Conservation (phyloP, 2,329 filamentous ascomycete species). For the Alternaria angustiovoidea region DNA sequence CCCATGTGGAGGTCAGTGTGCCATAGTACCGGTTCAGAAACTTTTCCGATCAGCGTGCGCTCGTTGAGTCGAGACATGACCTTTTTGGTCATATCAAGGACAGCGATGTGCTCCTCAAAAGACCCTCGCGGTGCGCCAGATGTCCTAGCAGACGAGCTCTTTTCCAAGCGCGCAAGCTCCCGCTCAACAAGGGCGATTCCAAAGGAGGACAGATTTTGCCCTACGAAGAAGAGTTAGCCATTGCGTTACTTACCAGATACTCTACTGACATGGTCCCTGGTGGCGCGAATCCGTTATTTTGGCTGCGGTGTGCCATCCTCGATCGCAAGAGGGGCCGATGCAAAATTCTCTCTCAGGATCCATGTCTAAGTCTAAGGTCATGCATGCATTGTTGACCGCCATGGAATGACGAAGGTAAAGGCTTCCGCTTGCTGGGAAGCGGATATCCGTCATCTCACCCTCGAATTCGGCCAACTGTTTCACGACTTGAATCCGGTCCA, state of each 20-base stretch:
- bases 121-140: constrained; percentile 19
- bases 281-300: constrained; percentile 6
- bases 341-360: constrained; percentile 33
- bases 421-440: constrained; percentile 41
- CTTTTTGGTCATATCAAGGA: constrained; percentile 22
- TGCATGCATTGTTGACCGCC: constrained; percentile 7
- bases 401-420: constrained; percentile 41
- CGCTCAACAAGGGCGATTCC: constrained; percentile 29
- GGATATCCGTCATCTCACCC: constrained; percentile 29
- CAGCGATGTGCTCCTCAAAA: constrained; percentile 21
- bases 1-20: constrained; percentile 52
- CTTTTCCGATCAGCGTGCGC: constrained; percentile 8
- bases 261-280: constrained; percentile 24
- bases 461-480: constrained; percentile 37
- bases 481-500: constrained; percentile 35
- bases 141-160: not conserved
- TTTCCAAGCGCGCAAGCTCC: constrained; percentile 20
- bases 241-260: not conserved
- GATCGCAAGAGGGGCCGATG: constrained; percentile 30
- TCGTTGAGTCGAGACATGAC: constrained; percentile 19
- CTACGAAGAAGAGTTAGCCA: constrained; percentile 21
- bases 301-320: constrained; percentile 15
- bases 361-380: constrained; percentile 9
- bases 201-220: constrained; percentile 27
- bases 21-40: constrained; percentile 21